Evolutionary conservation across 352 stramenopile species (phyloP).

Genomic region (Blastocystis sp.): DNA sequence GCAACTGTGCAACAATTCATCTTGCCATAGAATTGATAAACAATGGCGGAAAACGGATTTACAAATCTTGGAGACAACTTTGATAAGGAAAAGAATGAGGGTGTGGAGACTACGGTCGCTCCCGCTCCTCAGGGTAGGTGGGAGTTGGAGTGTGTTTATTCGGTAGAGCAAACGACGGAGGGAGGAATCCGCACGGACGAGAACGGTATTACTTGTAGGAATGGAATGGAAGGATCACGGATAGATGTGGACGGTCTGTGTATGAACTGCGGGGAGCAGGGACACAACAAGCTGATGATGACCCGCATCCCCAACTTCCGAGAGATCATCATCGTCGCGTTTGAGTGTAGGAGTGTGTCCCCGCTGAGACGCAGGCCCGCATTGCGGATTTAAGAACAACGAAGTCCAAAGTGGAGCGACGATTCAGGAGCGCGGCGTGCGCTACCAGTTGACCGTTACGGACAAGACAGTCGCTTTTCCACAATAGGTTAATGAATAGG

Average conservation of each 20-base stretch:
- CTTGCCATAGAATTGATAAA: neutral
- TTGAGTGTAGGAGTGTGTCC: constrained; percentile 67
- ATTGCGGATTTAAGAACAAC: constrained; percentile 68
- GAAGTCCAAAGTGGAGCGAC: constrained; percentile 59
- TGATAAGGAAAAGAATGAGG: neutral
- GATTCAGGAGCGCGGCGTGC: constrained; percentile 67
- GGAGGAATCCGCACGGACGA: constrained; percentile 38
- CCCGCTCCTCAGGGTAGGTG: neutral
- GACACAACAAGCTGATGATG: constrained; percentile 75
- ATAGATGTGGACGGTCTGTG: constrained; percentile 70
- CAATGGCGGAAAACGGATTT: constrained; percentile 35
- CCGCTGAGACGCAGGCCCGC: constrained; percentile 23
- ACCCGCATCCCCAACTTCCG: constrained; percentile 84
- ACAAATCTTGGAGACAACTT: constrained; percentile 32
- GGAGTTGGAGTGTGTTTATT: neutral
- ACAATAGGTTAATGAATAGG: constrained; percentile 59
- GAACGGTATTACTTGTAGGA: constrained; percentile 47
- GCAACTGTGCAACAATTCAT: neutral
- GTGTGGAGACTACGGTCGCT: neutral
- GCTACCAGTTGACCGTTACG: constrained; percentile 65
- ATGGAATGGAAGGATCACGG: constrained; percentile 52
- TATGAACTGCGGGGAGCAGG: constrained; percentile 75
- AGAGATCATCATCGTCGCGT: constrained; percentile 82
- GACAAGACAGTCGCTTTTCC: neutral
- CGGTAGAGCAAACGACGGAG: neutral